phyloP scores from a whole-genome alignment of 148 eudicot genomes.

The Dysphania ambrosioides region DNA sequence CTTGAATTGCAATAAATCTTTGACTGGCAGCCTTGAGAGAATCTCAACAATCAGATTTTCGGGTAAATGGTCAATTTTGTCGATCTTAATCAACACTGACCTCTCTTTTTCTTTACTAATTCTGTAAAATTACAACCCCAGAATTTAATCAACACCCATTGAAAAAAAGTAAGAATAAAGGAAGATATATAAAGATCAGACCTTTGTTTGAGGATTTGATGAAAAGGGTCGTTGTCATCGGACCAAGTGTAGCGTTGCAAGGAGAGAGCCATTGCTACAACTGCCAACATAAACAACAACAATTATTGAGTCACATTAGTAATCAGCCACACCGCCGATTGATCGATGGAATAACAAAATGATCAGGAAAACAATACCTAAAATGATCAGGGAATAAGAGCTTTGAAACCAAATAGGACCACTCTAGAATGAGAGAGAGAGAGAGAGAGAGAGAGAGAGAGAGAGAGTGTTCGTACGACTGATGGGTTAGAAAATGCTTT shows the following conservation, averaged over 20 bases:
- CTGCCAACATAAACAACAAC: too few species aligned
- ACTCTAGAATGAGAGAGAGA: too few species aligned
- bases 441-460: too few species aligned
- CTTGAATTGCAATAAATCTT: not conserved
- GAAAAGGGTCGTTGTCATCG: not conserved
- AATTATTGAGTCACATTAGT: too few species aligned
- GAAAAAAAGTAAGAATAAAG: not conserved
- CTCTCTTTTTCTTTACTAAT: not conserved
- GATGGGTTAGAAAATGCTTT: too few species aligned
- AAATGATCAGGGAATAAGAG: too few species aligned
- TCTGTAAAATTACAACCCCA: not conserved
- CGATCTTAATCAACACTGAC: not conserved
- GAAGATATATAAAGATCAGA: not conserved
- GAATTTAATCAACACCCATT: not conserved
- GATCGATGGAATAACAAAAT: too few species aligned
- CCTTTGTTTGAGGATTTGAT: not conserved
- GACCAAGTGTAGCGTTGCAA: not conserved
- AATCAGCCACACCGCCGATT: too few species aligned
- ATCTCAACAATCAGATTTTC: not conserved
- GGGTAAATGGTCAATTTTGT: not conserved
- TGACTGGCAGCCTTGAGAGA: conserved; percentile 11
- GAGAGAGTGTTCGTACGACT: too few species aligned
- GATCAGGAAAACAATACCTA: too few species aligned
- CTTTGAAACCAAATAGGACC: too few species aligned
- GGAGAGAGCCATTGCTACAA: not conserved